Evolutionary conservation across 345 rosid genomes (phyloP).

Genomic region (Citrus cavaleriei): DNA sequence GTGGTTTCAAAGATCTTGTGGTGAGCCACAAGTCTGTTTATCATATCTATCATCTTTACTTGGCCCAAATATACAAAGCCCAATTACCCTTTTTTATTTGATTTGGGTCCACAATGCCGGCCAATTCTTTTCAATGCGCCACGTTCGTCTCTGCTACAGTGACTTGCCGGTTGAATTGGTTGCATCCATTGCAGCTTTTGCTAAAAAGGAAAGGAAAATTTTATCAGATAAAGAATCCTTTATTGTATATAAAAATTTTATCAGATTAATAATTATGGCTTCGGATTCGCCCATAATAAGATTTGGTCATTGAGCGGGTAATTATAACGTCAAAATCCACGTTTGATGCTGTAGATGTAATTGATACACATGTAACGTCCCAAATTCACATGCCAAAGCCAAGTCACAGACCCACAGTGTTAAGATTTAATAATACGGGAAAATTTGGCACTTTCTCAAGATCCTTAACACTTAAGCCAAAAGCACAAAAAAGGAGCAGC

Average conservation of each 20-base stretch:
- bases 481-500: too few relatives aligned
- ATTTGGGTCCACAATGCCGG: background rate
- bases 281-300: background rate
- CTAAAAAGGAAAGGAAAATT: background rate
- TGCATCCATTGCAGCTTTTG: background rate
- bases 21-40: too few relatives aligned
- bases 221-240: too few relatives aligned
- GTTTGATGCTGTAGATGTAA: too few relatives aligned
- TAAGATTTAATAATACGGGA: background rate
- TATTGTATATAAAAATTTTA: too few relatives aligned
- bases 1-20: background rate
- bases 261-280: too few relatives aligned
- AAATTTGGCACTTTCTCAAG: background rate
- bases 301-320: background rate
- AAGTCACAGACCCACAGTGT: background rate
- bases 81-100: background rate
- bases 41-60: background rate
- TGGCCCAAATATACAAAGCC: background rate
- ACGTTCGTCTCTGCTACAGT: background rate
- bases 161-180: background rate
- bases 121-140: background rate
- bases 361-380: background rate
- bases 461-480: conserved; percentile 26
- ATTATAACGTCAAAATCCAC: background rate
- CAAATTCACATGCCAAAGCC: background rate